phyloP scores from a whole-genome alignment of 2,329 filamentous ascomycete species.

The Cladobotryum mycophilum region DNA sequence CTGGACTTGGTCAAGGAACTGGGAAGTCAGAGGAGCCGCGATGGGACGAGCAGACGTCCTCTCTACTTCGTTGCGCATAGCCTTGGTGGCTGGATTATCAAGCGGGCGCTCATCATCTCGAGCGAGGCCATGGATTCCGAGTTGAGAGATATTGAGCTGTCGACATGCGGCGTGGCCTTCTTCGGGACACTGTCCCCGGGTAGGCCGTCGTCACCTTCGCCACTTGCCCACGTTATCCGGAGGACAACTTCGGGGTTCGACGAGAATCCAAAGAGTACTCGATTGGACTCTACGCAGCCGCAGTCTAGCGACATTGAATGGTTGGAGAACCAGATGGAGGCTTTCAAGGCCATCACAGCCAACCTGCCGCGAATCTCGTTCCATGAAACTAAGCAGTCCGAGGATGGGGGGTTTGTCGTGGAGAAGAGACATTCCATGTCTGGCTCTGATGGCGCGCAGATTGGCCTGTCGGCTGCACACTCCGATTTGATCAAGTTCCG shows the following conservation, averaged over 20 bases:
- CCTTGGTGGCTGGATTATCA: slow-evolving; percentile 24
- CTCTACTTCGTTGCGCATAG: slow-evolving; percentile 24
- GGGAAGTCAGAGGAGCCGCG: slow-evolving; percentile 13
- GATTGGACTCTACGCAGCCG: slow-evolving; percentile 6
- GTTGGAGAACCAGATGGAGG: slow-evolving; percentile 23
- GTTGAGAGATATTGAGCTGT: slow-evolving; percentile 19
- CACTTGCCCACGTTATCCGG: slow-evolving; percentile 20
- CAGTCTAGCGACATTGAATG: slow-evolving; percentile 17
- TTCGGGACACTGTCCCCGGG: slow-evolving; percentile 21
- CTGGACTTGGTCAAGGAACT: slow-evolving; percentile 19
- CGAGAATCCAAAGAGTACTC: slow-evolving; percentile 4
- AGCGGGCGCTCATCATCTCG: slow-evolving; percentile 23
- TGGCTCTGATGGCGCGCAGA: slow-evolving; percentile 20
- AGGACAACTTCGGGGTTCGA: slow-evolving; percentile 18
- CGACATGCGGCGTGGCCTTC: slow-evolving; percentile 22
- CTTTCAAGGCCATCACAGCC: slow-evolving; percentile 20
- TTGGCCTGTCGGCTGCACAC: slow-evolving; percentile 18
- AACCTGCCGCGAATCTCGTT: slow-evolving; percentile 20
- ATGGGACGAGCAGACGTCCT: slow-evolving; percentile 16
- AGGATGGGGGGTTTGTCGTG: slow-evolving; percentile 18
- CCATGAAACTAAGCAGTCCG: slow-evolving; percentile 21
- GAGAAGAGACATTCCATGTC: slow-evolving; percentile 19
- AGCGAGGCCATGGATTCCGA: slow-evolving; percentile 18
- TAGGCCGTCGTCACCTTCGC: slow-evolving; percentile 18
- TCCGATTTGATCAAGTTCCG: slow-evolving; percentile 19